Conservation (phyloP, 306 rosid species). For the Cyamopsis tetragonoloba region DNA sequence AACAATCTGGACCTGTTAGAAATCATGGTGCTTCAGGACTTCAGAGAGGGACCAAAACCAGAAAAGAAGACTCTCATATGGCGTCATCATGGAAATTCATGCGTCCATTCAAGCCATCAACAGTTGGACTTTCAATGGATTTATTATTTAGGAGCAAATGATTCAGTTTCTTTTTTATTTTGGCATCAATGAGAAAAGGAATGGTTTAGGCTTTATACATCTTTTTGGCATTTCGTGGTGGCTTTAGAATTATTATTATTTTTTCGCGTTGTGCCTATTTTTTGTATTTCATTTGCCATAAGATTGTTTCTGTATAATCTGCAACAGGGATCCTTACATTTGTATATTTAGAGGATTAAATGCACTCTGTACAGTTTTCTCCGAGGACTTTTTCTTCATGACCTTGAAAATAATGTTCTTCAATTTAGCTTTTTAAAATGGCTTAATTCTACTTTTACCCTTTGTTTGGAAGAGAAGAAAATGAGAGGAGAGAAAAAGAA, state of each 20-base stretch:
- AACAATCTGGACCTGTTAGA: slow-evolving; percentile 47
- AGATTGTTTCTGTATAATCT: slow-evolving; percentile 45
- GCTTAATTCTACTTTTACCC: too few species aligned
- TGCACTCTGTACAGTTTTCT: slow-evolving; percentile 52
- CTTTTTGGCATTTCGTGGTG: slow-evolving; percentile 22
- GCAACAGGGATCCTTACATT: slow-evolving; percentile 30
- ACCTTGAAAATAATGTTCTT: slow-evolving; percentile 29
- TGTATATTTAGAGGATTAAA: slow-evolving; percentile 48
- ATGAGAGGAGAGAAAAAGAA: too few species aligned
- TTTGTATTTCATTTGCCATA: slow-evolving; percentile 43
- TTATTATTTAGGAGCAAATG: slow-evolving; percentile 66
- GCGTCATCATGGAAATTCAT: slow-evolving; percentile 71
- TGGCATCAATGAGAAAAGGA: slow-evolving; percentile 30
- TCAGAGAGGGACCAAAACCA: slow-evolving; percentile 51
- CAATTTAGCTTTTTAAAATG: neutral
- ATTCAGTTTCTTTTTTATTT: slow-evolving; percentile 39
- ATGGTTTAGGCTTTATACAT: slow-evolving; percentile 3
- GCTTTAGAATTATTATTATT: slow-evolving; percentile 30
- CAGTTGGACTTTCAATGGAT: slow-evolving; percentile 73
- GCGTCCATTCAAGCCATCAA: slow-evolving; percentile 77
- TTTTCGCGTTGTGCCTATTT: slow-evolving; percentile 36
- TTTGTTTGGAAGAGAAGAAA: too few species aligned
- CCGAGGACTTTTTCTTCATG: slow-evolving; percentile 19
- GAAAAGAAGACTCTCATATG: slow-evolving; percentile 48
- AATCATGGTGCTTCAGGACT: slow-evolving; percentile 49